Evolutionary conservation across 164 flowering plant species (phyloP), one percentile per base, ranked within the genome.

Genomic region (Berberis thunbergii): DNA sequence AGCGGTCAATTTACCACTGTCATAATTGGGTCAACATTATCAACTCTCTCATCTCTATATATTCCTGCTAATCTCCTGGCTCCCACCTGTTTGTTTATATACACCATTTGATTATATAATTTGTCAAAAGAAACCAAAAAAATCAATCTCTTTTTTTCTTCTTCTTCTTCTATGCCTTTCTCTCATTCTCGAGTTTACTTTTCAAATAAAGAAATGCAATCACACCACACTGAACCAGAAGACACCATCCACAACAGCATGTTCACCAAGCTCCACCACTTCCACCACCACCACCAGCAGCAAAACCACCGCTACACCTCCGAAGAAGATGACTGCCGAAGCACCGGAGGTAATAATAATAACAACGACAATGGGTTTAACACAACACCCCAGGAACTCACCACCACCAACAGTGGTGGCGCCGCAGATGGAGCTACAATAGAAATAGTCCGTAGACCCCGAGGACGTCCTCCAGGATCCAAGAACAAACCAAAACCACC

Each of bases 381-480:
- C 26, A 26, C 26, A 26, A 26, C 26, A 26, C 26, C 26, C 26
- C 26, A 26, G 26, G 54, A 52, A 52, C 54, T 10, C 54, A 45
- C 3, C 12, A 43, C 3, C 41, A 45, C 4, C 49, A 43, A 8
- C 38, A 3, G 60, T 40, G 39, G 55, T 6, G 57, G 56, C 2
- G 49, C 52, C 1, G 76, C 64, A 43, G 86, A 86, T 49, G 87
- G 85, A 0, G 82, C 84, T 26, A 61, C 82, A 61, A 81, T 84
- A 2, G 88, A 84, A 60, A 78, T 81, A 2, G 78, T 69, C 7
- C 71, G 84, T 11, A 72, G 86, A 4, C 83, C 87, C 2, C 60
- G 92, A 41, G 92, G 92, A 42, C 74, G 92, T 4, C 92, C 92
- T 0, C 92, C 89, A 11, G 92, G 92, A 0, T 86, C 92, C 50